A percentile compares a stretch with the other conserved stretches of the same genome.
Conservation (phyloP, 352 stramenopile species). For the Phytophthora syringae region DNA sequence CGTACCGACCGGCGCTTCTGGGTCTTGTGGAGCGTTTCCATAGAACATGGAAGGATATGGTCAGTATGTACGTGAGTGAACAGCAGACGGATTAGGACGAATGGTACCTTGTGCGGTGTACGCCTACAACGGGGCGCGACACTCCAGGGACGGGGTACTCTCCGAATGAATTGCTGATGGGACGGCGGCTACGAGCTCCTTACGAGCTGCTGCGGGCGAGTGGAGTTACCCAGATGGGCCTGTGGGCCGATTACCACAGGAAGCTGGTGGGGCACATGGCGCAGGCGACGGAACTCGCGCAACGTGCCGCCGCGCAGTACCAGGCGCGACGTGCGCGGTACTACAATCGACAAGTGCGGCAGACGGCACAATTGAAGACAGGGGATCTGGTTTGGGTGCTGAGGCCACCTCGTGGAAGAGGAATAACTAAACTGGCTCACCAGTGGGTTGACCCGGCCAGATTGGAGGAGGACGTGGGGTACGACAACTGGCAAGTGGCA, state of each 20-base stretch:
- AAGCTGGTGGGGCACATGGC: neutral
- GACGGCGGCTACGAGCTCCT: neutral
- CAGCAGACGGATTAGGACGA: slow-evolving; percentile 6
- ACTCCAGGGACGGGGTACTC: slow-evolving; percentile 3
- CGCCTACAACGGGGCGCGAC: slow-evolving; percentile 6
- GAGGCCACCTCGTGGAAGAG: too few relatives aligned
- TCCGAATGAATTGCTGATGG: slow-evolving; percentile 19
- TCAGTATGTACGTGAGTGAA: neutral
- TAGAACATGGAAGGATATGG: too few relatives aligned
- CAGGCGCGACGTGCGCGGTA: neutral
- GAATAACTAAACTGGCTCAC: too few relatives aligned
- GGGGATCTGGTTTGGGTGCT: too few relatives aligned
- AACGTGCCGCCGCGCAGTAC: neutral
- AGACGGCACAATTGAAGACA: too few relatives aligned
- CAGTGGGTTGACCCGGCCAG: too few relatives aligned
- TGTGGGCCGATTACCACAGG: neutral
- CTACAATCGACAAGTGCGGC: too few relatives aligned
- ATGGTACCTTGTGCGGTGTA: slow-evolving; percentile 7
- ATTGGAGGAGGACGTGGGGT: too few relatives aligned
- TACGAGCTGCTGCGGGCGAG: slow-evolving; percentile 8
- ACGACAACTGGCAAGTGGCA: too few relatives aligned
- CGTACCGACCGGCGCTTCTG: slow-evolving; percentile 3
- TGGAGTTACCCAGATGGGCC: neutral
- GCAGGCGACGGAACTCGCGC: neutral
- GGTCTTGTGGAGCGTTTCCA: slow-evolving; percentile 14